These are phyloP conservation scores for Fusarium sp. DNA, from an alignment of 2,329 filamentous ascomycete species.

Conservation along the genomic window DNA sequence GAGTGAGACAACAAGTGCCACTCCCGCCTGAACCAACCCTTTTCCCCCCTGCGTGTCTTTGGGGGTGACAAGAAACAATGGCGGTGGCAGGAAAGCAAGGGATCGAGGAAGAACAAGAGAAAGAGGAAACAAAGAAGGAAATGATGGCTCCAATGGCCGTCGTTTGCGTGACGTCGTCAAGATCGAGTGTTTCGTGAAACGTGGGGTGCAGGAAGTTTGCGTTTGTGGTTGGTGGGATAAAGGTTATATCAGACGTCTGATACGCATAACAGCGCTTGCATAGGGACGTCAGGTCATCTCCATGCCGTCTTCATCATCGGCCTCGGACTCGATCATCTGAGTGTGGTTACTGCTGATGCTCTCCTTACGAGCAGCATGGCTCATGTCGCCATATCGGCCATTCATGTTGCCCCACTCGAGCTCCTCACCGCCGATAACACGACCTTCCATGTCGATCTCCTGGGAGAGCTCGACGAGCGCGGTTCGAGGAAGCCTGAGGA, in stretches of 20 bases:
- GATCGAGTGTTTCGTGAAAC: slow-evolving; percentile 14
- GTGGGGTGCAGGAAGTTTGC: background rate
- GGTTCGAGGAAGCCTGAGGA: slow-evolving; percentile 77
- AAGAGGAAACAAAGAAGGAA: background rate
- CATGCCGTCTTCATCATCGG: slow-evolving; percentile 69
- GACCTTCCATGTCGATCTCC: slow-evolving; percentile 91
- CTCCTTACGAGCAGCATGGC: slow-evolving; percentile 59
- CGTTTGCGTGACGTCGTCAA: slow-evolving; percentile 14
- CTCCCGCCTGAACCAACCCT: background rate
- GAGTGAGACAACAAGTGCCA: slow-evolving; percentile 10
- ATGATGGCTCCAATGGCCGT: slow-evolving; percentile 1
- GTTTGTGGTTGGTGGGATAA: background rate
- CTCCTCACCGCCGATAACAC: slow-evolving; percentile 88
- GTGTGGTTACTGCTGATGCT: slow-evolving; percentile 67
- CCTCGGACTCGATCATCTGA: slow-evolving; percentile 64
- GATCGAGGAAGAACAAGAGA: background rate
- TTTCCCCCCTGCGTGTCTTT: background rate
- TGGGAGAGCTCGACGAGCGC: slow-evolving; percentile 91
- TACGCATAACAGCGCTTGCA: background rate
- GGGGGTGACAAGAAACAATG: slow-evolving; percentile 1
- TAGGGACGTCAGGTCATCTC: slow-evolving; percentile 56
- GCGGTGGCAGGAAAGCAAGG: background rate
- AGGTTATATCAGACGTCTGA: background rate
- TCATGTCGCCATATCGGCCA: slow-evolving; percentile 55
- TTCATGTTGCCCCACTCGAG: slow-evolving; percentile 64